Percentiles rank a stretch among this genome's conserved stretches.
These are phyloP conservation scores for Ascochyta lentis DNA, from an alignment of 2,329 filamentous ascomycete species.

Conservation along the genomic window DNA sequence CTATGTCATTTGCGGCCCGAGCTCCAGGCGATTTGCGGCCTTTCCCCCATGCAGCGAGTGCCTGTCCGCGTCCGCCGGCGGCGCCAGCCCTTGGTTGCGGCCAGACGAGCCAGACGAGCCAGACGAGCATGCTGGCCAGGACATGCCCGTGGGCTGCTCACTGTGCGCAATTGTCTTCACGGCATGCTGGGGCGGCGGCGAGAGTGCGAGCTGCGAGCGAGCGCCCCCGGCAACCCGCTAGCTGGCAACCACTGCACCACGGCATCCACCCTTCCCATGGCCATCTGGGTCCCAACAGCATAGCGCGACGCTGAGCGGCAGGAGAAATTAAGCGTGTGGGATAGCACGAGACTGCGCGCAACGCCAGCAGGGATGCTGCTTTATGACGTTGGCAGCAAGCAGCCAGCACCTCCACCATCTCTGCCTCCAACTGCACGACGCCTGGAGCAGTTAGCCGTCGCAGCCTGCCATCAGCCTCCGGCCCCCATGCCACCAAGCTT, in stretches of 20 bases:
- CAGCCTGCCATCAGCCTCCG: slow-evolving; percentile 15
- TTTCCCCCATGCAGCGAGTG: slow-evolving; percentile 21
- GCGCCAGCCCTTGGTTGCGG: not conserved
- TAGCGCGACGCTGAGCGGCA: slow-evolving; percentile 26
- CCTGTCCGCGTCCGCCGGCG: slow-evolving; percentile 19
- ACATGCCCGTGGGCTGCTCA: not conserved
- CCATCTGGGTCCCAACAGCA: slow-evolving; percentile 17
- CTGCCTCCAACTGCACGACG: slow-evolving; percentile 16
- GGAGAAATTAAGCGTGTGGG: slow-evolving; percentile 33
- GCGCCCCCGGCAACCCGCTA: not conserved
- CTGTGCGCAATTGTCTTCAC: not conserved
- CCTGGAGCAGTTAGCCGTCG: slow-evolving; percentile 12
- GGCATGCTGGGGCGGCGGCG: not conserved
- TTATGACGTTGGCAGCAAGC: slow-evolving; percentile 19
- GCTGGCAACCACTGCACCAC: not conserved
- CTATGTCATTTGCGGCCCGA: slow-evolving; percentile 23
- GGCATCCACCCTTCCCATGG: slow-evolving; percentile 1
- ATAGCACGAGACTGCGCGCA: slow-evolving; percentile 23
- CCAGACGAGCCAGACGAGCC: not conserved
- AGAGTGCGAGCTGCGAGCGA: slow-evolving; percentile 1
- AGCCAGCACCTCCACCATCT: slow-evolving; percentile 17
- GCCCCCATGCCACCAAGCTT: slow-evolving; percentile 27
- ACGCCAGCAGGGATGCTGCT: slow-evolving; percentile 19
- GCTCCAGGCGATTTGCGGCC: slow-evolving; percentile 23
- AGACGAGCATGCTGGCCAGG: not conserved